A percentile compares a stretch with the other conserved stretches of the same genome.
These are phyloP conservation scores for Fusarium nurragi DNA, from an alignment of 2,329 filamentous ascomycete species.

Conservation along the genomic window DNA sequence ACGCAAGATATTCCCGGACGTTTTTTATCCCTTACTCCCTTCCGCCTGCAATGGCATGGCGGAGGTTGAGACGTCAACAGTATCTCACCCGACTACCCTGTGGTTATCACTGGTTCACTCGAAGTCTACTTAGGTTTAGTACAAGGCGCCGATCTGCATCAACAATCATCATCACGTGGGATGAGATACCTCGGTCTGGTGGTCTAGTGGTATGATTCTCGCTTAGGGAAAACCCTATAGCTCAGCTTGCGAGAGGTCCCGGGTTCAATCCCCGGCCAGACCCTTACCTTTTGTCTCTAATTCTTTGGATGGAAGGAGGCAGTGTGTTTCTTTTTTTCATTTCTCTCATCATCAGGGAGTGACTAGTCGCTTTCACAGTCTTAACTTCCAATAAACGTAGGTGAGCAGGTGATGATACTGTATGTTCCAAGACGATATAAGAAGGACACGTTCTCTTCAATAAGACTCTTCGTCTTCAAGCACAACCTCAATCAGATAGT, in stretches of 20 bases:
- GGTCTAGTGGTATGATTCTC: constrained; percentile 77
- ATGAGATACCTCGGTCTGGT: constrained; percentile 51
- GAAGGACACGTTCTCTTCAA: too few relatives aligned
- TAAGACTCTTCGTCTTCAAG: too few relatives aligned
- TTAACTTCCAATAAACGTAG: too few relatives aligned
- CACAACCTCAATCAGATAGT: neutral
- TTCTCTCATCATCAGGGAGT: too few relatives aligned
- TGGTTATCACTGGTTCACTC: neutral
- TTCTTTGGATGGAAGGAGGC: neutral
- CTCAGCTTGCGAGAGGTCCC: constrained; percentile 55
- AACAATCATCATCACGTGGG: neutral
- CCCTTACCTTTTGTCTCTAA: constrained; percentile 38
- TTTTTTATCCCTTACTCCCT: too few relatives aligned
- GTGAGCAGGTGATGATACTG: too few relatives aligned
- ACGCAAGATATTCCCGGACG: too few relatives aligned
- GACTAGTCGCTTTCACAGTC: too few relatives aligned
- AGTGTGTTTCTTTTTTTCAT: neutral
- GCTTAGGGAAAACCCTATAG: constrained; percentile 66
- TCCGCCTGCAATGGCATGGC: too few relatives aligned
- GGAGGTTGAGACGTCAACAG: too few relatives aligned
- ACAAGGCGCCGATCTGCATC: neutral
- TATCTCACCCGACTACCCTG: too few relatives aligned
- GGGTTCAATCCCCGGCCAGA: constrained; percentile 59
- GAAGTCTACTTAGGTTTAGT: neutral
- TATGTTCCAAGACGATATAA: too few relatives aligned